Evolutionary conservation across 495 filamentous ascomycete genomes (phyloP).

Genomic region (Polyplosphaeria fusca): DNA sequence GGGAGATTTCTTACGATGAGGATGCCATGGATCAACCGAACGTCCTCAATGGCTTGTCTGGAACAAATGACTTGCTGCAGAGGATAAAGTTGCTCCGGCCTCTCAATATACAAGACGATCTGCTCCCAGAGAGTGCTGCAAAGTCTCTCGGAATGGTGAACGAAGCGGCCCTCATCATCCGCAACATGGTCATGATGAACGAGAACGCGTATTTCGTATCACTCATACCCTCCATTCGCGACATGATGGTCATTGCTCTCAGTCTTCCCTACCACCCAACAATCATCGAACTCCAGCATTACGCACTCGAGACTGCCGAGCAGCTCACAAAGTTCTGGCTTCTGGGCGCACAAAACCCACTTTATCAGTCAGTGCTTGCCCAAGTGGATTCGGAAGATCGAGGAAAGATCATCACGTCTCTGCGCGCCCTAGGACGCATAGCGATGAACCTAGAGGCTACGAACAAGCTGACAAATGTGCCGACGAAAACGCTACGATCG

Average conservation of each 20-base stretch:
- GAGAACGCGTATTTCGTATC: slow-evolving; percentile 86
- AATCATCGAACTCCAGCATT: slow-evolving; percentile 83
- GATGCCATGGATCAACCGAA: slow-evolving; percentile 49
- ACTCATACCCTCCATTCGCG: slow-evolving; percentile 65
- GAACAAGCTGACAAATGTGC: slow-evolving; percentile 72
- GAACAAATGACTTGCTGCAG: slow-evolving; percentile 70
- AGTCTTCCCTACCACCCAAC: slow-evolving; percentile 71
- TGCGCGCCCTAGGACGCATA: slow-evolving; percentile 82
- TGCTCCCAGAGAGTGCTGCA: slow-evolving; percentile 69
- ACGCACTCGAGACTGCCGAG: slow-evolving; percentile 89
- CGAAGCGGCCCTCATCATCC: slow-evolving; percentile 80
- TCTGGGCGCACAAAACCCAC: slow-evolving; percentile 66
- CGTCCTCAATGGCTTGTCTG: slow-evolving; percentile 70
- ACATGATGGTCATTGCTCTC: slow-evolving; percentile 76
- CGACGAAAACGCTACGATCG: slow-evolving; percentile 59
- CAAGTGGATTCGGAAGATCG: slow-evolving; percentile 74
- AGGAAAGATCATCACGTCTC: slow-evolving; percentile 77
- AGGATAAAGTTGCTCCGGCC: slow-evolving; percentile 55
- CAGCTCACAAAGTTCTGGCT: slow-evolving; percentile 77
- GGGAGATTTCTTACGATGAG: slow-evolving; percentile 69
- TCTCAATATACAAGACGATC: slow-evolving; percentile 61
- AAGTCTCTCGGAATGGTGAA: slow-evolving; percentile 68
- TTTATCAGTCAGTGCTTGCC: slow-evolving; percentile 71
- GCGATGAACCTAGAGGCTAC: slow-evolving; percentile 76
- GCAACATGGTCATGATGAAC: slow-evolving; percentile 87